Evolutionary conservation across 768 basidiomycete species (phyloP).

Genomic region (Melanogaster broomeanus): DNA sequence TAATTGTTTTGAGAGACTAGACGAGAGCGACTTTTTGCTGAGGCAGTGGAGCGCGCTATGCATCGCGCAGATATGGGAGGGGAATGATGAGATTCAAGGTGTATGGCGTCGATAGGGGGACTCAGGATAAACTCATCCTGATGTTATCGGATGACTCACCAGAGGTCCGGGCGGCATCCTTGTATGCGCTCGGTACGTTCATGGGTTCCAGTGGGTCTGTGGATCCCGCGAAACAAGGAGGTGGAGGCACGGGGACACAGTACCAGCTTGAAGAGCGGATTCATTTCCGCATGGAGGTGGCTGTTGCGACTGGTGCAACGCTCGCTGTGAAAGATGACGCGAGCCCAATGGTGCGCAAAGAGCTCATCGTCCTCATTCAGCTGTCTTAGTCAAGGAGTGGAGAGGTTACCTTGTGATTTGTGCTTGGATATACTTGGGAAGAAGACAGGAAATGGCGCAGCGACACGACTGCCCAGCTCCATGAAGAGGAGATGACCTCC

Average conservation of each 20-base stretch:
- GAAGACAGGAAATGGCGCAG: conserved; percentile 73
- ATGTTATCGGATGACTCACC: conserved; percentile 85
- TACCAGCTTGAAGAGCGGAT: conserved; percentile 73
- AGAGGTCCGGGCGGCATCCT: conserved; percentile 88
- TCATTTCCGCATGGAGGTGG: conserved; percentile 88
- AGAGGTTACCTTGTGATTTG: conserved; percentile 94
- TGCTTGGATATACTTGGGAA: conserved; percentile 96
- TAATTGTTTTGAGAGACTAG: conserved; percentile 79
- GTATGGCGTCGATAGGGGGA: conserved; percentile 73
- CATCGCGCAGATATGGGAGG: conserved; percentile 94
- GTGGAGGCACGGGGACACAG: conserved; percentile 83
- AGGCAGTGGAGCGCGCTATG: conserved; percentile 94
- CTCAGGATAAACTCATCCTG: conserved; percentile 79
- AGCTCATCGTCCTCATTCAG: conserved; percentile 89
- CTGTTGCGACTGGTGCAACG: conserved; percentile 85
- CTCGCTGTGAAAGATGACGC: conserved; percentile 92
- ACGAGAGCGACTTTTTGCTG: conserved; percentile 89
- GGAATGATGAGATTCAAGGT: conserved; percentile 88
- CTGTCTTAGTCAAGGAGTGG: conserved; percentile 94
- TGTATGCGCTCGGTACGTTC: conserved; percentile 92
- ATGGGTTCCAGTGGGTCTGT: conserved; percentile 85
- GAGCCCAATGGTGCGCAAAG: conserved; percentile 95
- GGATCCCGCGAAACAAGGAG: conserved; percentile 66
- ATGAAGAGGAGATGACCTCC: conserved; percentile 72
- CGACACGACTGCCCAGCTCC: conserved; percentile 33